phyloP scores from a whole-genome alignment of 1,139 yeast genomes.

The Candida sp. region DNA sequence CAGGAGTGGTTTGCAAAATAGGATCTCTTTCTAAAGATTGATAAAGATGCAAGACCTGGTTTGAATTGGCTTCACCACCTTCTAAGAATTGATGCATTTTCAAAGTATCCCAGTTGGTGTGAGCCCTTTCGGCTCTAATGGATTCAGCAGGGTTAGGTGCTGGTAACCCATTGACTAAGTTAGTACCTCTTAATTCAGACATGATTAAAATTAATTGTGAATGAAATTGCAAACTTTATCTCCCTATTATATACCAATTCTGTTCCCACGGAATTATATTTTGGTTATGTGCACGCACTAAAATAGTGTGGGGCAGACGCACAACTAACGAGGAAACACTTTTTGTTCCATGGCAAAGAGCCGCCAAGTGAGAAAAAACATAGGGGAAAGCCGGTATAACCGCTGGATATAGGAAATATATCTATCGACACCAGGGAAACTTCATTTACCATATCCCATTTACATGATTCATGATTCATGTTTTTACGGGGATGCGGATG shows the following conservation, averaged over 20 bases:
- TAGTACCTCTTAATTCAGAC: conserved; percentile 1
- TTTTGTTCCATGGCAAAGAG: too few species aligned
- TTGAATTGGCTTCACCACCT: conserved; percentile 32
- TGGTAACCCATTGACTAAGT: conserved; percentile 4
- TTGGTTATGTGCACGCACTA: background rate
- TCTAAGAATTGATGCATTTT: conserved; percentile 41
- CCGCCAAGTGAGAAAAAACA: too few species aligned
- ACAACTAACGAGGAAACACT: too few species aligned
- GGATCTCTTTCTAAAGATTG: conserved; percentile 46
- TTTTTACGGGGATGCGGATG: too few species aligned
- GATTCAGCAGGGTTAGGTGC: conserved; percentile 36
- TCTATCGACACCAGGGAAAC: too few species aligned
- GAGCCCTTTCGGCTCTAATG: conserved; percentile 32
- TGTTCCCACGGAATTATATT: background rate
- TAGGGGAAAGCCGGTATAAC: too few species aligned
- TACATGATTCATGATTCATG: too few species aligned
- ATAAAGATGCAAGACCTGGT: conserved; percentile 21
- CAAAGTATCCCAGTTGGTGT: conserved; percentile 24
- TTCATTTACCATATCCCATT: too few species aligned
- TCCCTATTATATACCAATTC: background rate
- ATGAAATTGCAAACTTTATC: background rate
- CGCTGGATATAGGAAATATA: too few species aligned
- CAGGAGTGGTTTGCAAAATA: conserved; percentile 28
- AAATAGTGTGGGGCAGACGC: background rate
- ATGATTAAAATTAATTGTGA: conserved; percentile 2